Conservation (phyloP, 2,329 filamentous ascomycete genomes). For the Cordyceps farinosa region DNA sequence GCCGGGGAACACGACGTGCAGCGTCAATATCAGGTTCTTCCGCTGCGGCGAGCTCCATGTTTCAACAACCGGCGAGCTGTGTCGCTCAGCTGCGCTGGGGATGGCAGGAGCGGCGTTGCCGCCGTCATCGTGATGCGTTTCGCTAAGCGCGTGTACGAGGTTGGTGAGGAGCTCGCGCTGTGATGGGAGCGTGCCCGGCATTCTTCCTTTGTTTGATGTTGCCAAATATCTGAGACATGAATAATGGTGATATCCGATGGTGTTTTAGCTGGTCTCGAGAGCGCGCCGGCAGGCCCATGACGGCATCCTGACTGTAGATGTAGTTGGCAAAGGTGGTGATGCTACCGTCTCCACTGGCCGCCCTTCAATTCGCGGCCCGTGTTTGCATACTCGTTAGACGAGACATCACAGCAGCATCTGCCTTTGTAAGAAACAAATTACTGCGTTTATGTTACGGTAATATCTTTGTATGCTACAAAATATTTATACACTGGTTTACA, state of each 20-base stretch:
- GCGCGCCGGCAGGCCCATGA: not conserved
- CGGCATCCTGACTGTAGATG: not conserved
- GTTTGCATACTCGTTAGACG: not conserved
- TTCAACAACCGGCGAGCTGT: not conserved
- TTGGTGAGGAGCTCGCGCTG: constrained; percentile 46
- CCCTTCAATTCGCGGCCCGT: not conserved
- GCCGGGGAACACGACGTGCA: constrained; percentile 81
- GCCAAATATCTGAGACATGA: not conserved
- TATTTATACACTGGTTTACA: constrained; percentile 9
- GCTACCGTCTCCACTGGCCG: not conserved
- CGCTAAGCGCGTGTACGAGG: constrained; percentile 42
- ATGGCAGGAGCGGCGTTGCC: constrained; percentile 9
- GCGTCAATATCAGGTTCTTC: constrained; percentile 63
- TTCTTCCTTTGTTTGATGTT: not conserved
- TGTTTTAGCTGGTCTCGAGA: not conserved
- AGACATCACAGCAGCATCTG: not conserved
- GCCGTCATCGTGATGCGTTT: constrained; percentile 15
- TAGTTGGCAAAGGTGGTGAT: not conserved
- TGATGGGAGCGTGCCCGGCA: constrained; percentile 27
- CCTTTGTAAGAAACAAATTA: not conserved
- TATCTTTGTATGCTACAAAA: not conserved
- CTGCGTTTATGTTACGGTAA: not conserved
- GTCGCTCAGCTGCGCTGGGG: not conserved
- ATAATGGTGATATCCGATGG: not conserved
- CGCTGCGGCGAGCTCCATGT: constrained; percentile 29